Evolutionary conservation across 148 eudicot species (phyloP).

Genomic region (Amaranthus cruentus): DNA sequence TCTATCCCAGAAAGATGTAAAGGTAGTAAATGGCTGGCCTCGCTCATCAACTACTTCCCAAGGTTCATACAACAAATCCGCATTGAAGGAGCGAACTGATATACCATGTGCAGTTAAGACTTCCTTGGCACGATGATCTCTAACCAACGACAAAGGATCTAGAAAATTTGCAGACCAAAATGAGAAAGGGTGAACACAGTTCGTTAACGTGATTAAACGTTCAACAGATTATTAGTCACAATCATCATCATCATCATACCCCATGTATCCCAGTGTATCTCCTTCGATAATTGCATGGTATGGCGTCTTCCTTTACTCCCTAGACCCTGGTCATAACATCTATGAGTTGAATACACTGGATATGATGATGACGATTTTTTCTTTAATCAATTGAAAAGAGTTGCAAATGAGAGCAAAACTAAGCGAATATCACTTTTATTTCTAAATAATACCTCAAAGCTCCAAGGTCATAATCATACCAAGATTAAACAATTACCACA

Average conservation of each 20-base stretch:
- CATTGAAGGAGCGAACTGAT: conserved; percentile 79
- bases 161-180: conserved; percentile 15
- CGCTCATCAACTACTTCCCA: conserved; percentile 80
- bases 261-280: no score
- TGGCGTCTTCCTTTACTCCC: no score
- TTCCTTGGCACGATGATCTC: conserved; percentile 94
- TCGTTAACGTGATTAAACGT: background rate
- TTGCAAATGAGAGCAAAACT: background rate
- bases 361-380: background rate
- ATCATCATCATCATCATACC: background rate
- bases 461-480: conserved; percentile 14
- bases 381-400: background rate
- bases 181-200: background rate
- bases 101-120: conserved; percentile 65
- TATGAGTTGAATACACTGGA: no score
- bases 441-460: conserved; percentile 1
- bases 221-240: background rate
- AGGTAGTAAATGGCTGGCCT: conserved; percentile 73
- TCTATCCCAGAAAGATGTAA: conserved; percentile 79
- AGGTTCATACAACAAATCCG: conserved; percentile 92
- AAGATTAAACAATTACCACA: conserved; percentile 25
- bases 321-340: no score
- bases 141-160: conserved; percentile 94
- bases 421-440: background rate
- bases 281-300: no score